A percentile compares a stretch with the other conserved stretches of the same genome.
These are phyloP conservation scores for Mycosarcoma maydis DNA, from an alignment of 1,284 basidiomycete species.

Conservation along the genomic window DNA sequence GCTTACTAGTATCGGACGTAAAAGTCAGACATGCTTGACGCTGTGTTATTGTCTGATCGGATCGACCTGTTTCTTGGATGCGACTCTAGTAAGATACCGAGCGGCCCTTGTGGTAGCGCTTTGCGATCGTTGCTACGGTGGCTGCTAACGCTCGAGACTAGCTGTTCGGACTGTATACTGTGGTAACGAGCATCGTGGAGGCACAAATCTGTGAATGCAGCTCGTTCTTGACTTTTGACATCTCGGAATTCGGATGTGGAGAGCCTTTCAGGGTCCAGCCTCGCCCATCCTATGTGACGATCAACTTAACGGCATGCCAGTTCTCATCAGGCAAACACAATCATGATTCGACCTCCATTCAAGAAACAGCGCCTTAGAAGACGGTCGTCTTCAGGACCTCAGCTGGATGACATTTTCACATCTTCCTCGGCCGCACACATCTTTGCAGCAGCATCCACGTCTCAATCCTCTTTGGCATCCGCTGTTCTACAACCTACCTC, in stretches of 20 bases:
- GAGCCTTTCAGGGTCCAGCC: neutral
- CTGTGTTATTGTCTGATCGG: too few relatives aligned
- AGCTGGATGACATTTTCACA: neutral
- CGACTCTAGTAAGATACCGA: too few relatives aligned
- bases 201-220: neutral
- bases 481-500: conserved; percentile 8
- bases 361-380: conserved; percentile 12
- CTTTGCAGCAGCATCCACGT: conserved; percentile 5
- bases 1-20: conserved; percentile 67
- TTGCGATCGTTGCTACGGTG: too few relatives aligned
- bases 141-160: too few relatives aligned
- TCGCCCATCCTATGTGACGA: conserved; percentile 1
- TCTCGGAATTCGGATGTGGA: conserved; percentile 37
- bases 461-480: neutral
- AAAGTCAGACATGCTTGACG: conserved; percentile 60
- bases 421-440: conserved; percentile 9
- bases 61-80: too few relatives aligned
- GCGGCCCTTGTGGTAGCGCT: too few relatives aligned
- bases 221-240: neutral
- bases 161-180: too few relatives aligned
- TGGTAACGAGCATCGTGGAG: conserved; percentile 1
- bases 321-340: too few relatives aligned
- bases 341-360: conserved; percentile 7
- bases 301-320: too few relatives aligned
- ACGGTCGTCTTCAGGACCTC: too few relatives aligned